These are phyloP conservation scores for Licmophora abbreviata DNA, from an alignment of 108 stramenopile species.

Conservation along the genomic window DNA sequence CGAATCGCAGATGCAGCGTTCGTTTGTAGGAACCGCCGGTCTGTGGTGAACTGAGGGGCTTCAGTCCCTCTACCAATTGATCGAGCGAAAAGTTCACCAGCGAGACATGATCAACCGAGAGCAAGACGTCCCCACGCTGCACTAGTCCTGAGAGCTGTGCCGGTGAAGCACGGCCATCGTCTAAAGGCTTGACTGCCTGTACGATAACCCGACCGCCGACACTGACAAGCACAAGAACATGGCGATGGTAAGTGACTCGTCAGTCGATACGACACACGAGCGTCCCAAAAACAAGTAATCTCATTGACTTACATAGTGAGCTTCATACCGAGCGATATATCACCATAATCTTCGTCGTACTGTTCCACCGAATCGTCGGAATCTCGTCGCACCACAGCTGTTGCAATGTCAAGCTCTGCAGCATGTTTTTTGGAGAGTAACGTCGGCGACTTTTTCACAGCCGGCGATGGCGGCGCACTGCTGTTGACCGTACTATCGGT, in stretches of 20 bases:
- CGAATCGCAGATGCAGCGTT: constrained; percentile 49
- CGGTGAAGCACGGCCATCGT: constrained; percentile 73
- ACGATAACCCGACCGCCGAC: constrained; percentile 79
- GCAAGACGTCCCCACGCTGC: constrained; percentile 64
- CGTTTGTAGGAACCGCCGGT: constrained; percentile 43
- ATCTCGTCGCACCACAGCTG: constrained; percentile 3
- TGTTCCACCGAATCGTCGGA: background rate
- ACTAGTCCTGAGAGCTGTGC: constrained; percentile 67
- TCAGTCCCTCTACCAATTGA: constrained; percentile 46
- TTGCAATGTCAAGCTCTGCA: constrained; percentile 1
- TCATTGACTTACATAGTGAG: constrained; percentile 28
- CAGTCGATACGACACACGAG: no score
- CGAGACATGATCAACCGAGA: constrained; percentile 54
- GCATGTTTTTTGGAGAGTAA: background rate
- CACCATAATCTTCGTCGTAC: constrained; percentile 58
- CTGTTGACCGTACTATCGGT: no score
- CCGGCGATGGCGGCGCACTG: no score
- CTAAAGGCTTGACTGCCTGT: constrained; percentile 51
- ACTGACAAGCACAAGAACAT: constrained; percentile 7
- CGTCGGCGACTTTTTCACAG: constrained; percentile 4
- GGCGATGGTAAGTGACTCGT: no score
- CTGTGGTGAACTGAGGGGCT: constrained; percentile 60
- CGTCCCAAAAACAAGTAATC: no score
- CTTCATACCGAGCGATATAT: constrained; percentile 76
- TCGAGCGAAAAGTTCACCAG: constrained; percentile 59